Conservation (phyloP, 495 filamentous ascomycete genomes). For the Xylaria cubensis region DNA sequence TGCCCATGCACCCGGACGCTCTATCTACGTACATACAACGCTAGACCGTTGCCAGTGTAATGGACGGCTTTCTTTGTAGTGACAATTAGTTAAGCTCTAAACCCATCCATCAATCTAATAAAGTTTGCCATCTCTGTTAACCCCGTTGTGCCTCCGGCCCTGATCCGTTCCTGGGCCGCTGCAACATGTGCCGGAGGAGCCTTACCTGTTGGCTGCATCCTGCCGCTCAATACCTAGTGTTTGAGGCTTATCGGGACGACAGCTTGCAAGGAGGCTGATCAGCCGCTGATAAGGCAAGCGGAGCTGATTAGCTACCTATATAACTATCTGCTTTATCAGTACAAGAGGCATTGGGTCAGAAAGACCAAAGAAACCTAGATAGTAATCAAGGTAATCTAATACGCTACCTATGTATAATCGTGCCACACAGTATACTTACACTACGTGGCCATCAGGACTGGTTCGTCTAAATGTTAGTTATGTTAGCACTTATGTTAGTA, state of each 20-base stretch:
- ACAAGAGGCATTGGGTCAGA: background rate
- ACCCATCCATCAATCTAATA: too few species aligned
- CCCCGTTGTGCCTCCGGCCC: background rate
- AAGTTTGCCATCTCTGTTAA: background rate
- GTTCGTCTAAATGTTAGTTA: background rate
- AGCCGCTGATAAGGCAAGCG: conserved; percentile 20
- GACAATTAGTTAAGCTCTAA: background rate
- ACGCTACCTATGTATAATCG: background rate
- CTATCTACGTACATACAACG: background rate
- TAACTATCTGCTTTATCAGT: too few species aligned
- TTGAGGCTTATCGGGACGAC: conserved; percentile 9
- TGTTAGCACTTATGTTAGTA: background rate
- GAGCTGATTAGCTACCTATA: background rate
- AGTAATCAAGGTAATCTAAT: background rate
- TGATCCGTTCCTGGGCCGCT: conserved; percentile 5
- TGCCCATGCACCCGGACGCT: background rate
- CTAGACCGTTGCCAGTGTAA: background rate
- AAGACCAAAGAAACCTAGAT: background rate
- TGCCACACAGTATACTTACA: conserved; percentile 7
- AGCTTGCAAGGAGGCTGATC: conserved; percentile 1
- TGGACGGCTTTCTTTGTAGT: too few species aligned
- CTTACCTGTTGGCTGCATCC: conserved; percentile 23
- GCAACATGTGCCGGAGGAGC: conserved; percentile 15
- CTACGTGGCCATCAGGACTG: background rate
- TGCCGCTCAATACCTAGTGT: conserved; percentile 13